Conservation (phyloP, 2,329 filamentous ascomycete genomes). For the Bimuria novae-zelandiae region DNA sequence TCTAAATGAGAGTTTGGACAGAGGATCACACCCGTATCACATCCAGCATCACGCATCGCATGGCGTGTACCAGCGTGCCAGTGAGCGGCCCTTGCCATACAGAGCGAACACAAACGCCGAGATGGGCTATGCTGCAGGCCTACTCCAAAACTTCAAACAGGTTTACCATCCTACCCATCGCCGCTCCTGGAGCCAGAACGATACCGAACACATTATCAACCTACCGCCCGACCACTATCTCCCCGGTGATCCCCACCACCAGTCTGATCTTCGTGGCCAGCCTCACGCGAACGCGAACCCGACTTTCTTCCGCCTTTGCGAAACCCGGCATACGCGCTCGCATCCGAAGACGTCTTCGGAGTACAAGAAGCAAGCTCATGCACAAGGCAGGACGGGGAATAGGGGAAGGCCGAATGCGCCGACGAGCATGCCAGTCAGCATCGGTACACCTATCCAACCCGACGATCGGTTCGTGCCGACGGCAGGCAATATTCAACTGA, state of each 20-base stretch:
- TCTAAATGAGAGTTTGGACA: background rate
- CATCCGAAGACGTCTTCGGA: background rate
- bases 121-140: background rate
- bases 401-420: background rate
- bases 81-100: background rate
- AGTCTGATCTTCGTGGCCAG: background rate
- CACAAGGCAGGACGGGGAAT: background rate
- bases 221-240: background rate
- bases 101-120: background rate
- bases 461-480: background rate
- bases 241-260: background rate
- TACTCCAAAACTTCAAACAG: conserved; percentile 5
- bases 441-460: conserved; percentile 18
- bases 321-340: conserved; percentile 12
- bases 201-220: conserved; percentile 19
- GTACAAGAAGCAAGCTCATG: background rate
- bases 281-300: conserved; percentile 15
- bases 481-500: background rate
- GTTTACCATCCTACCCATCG: conserved; percentile 23
- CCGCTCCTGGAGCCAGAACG: conserved; percentile 36
- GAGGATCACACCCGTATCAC: background rate
- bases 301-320: conserved; percentile 29
- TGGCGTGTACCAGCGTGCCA: background rate
- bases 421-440: conserved; percentile 10
- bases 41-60: background rate